Conservation (phyloP, 2,329 filamentous ascomycete genomes). For the Rhinocladiella similis region DNA sequence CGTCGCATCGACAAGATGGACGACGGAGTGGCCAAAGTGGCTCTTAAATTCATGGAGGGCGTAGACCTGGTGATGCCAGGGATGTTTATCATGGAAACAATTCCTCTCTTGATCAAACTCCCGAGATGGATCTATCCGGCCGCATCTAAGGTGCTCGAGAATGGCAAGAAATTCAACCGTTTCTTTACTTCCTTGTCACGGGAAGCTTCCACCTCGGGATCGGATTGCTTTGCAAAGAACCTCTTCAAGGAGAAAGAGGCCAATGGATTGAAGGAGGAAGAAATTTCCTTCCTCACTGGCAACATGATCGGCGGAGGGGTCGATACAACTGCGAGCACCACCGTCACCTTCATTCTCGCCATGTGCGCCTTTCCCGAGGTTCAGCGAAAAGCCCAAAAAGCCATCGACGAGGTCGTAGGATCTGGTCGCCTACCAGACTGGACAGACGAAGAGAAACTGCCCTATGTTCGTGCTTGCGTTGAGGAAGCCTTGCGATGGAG, state of each 20-base stretch:
- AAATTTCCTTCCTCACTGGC: constrained; percentile 49
- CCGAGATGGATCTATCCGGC: constrained; percentile 26
- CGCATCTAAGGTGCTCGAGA: constrained; percentile 22
- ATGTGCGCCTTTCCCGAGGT: constrained; percentile 46
- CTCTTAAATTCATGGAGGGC: constrained; percentile 24
- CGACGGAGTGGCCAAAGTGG: constrained; percentile 49
- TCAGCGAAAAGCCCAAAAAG: constrained; percentile 47
- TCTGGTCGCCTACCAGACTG: constrained; percentile 39
- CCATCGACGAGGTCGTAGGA: constrained; percentile 47
- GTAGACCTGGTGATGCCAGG: constrained; percentile 23
- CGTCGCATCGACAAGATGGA: constrained; percentile 42
- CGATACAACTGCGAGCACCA: constrained; percentile 33
- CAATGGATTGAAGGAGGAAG: constrained; percentile 45
- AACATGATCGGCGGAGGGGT: constrained; percentile 40
- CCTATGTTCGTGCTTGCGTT: constrained; percentile 40
- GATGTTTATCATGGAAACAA: constrained; percentile 21
- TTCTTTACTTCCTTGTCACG: constrained; percentile 56
- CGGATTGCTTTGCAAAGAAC: constrained; percentile 42
- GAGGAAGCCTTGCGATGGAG: constrained; percentile 41
- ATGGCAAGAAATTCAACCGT: constrained; percentile 47
- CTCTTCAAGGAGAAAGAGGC: constrained; percentile 52
- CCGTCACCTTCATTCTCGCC: constrained; percentile 33
- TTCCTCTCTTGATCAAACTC: constrained; percentile 43
- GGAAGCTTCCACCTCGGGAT: constrained; percentile 47
- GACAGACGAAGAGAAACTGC: constrained; percentile 38